Conservation (phyloP, 2,329 filamentous ascomycete species). For the Eutypella sp. region DNA sequence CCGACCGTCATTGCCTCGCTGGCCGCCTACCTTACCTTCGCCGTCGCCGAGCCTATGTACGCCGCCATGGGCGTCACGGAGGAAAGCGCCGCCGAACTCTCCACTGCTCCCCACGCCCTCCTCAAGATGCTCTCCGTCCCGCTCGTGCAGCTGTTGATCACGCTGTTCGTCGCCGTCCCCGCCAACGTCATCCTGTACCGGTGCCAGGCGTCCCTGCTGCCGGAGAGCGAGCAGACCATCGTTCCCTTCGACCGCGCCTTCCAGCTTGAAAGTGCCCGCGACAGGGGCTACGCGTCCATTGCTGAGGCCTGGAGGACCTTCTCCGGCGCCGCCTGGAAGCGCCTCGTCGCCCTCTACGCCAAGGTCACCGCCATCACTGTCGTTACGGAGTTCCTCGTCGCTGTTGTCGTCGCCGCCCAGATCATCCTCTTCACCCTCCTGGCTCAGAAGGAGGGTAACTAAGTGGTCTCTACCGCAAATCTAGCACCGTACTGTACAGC, state of each 20-base stretch:
- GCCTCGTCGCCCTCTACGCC: slow-evolving; percentile 65
- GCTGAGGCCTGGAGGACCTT: slow-evolving; percentile 73
- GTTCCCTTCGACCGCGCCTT: slow-evolving; percentile 83
- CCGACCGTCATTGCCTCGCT: slow-evolving; percentile 59
- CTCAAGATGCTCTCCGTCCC: slow-evolving; percentile 38
- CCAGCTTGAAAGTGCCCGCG: slow-evolving; percentile 62
- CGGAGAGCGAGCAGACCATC: slow-evolving; percentile 71
- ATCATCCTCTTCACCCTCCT: not conserved
- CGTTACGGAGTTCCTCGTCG: slow-evolving; percentile 39
- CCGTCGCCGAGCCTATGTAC: slow-evolving; percentile 42
- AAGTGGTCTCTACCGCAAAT: no score
- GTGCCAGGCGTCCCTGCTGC: slow-evolving; percentile 76
- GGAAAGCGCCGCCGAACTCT: slow-evolving; percentile 24
- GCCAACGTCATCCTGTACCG: slow-evolving; percentile 69
- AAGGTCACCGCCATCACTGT: slow-evolving; percentile 59
- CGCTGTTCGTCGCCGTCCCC: slow-evolving; percentile 63
- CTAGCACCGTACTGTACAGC: no score
- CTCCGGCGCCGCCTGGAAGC: slow-evolving; percentile 60
- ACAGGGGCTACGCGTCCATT: slow-evolving; percentile 61
- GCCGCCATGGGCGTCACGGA: slow-evolving; percentile 38
- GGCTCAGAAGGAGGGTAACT: not conserved
- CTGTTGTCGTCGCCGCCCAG: slow-evolving; percentile 25
- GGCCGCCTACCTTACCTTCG: slow-evolving; percentile 42
- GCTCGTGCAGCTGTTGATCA: slow-evolving; percentile 40
- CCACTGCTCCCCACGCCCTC: slow-evolving; percentile 7